Evolutionary conservation across 2,329 filamentous ascomycete genomes (phyloP).

Genomic region (Scytalidium lignicola): DNA sequence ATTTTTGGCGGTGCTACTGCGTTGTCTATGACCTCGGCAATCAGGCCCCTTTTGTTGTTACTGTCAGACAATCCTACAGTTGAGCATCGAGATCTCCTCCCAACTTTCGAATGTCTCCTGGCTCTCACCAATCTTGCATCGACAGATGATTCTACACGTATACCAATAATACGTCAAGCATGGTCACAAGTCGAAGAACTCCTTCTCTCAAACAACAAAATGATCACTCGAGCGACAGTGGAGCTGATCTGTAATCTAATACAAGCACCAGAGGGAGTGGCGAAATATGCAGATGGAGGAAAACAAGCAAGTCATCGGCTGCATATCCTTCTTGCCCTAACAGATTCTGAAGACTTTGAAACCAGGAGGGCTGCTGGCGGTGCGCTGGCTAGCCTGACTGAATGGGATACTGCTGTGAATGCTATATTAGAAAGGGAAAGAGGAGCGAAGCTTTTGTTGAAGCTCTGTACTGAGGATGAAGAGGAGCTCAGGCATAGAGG

Average conservation of each 20-base stretch:
- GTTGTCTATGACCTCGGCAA: slow-evolving; percentile 70
- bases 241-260: slow-evolving; percentile 92
- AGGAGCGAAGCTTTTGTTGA: slow-evolving; percentile 74
- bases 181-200: slow-evolving; percentile 80
- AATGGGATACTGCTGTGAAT: slow-evolving; percentile 68
- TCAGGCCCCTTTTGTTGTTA: slow-evolving; percentile 74
- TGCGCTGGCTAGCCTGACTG: slow-evolving; percentile 77
- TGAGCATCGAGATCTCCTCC: slow-evolving; percentile 71
- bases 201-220: slow-evolving; percentile 67
- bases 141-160: slow-evolving; percentile 57
- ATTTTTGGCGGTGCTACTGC: slow-evolving; percentile 77
- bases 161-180: slow-evolving; percentile 65
- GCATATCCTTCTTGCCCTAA: slow-evolving; percentile 79
- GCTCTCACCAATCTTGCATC: slow-evolving; percentile 93
- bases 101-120: slow-evolving; percentile 84
- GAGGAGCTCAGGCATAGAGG: slow-evolving; percentile 68
- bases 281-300: slow-evolving; percentile 63
- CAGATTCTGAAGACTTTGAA: slow-evolving; percentile 75
- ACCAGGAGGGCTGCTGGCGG: slow-evolving; percentile 84
- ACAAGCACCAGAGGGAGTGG: slow-evolving; percentile 59
- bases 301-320: slow-evolving; percentile 67
- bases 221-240: slow-evolving; percentile 76
- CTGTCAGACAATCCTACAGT: slow-evolving; percentile 59
- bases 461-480: slow-evolving; percentile 67
- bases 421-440: slow-evolving; percentile 66